These are phyloP conservation scores for Daldinia loculata DNA, from an alignment of 495 filamentous ascomycete species.

Conservation along the genomic window DNA sequence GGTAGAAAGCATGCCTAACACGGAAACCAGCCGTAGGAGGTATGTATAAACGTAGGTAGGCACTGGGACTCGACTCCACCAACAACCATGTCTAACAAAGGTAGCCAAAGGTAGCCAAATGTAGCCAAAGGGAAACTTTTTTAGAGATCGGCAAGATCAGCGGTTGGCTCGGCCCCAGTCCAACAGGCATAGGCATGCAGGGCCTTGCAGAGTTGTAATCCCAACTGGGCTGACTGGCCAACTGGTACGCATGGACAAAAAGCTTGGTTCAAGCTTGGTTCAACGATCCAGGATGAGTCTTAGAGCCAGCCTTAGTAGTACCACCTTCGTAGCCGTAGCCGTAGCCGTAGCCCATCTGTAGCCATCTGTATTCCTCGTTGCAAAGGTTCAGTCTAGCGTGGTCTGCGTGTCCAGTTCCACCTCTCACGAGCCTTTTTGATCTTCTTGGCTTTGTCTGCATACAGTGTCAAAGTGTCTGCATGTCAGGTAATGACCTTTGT, in stretches of 20 bases:
- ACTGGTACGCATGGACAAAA: conserved; percentile 28
- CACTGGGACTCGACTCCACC: conserved; percentile 16
- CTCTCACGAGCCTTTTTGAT: conserved; percentile 22
- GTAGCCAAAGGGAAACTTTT: conserved; percentile 7
- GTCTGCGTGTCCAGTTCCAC: conserved; percentile 10
- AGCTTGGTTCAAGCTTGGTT: conserved; percentile 31
- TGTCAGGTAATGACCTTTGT: conserved; percentile 12
- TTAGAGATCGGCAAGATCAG: conserved; percentile 37
- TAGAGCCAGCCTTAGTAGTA: conserved; percentile 14
- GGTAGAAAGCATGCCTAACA: conserved; percentile 31
- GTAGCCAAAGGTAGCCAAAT: neutral
- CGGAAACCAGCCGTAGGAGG: neutral
- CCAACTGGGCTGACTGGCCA: conserved; percentile 27
- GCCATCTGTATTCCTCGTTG: conserved; percentile 1
- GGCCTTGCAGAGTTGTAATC: conserved; percentile 30
- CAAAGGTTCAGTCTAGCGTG: conserved; percentile 7
- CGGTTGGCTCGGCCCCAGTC: conserved; percentile 26
- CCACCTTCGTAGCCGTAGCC: conserved; percentile 16
- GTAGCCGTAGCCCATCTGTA: conserved; percentile 19
- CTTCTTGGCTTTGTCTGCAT: neutral
- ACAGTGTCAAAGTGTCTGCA: neutral
- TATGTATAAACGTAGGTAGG: conserved; percentile 11
- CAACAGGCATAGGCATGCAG: conserved; percentile 27
- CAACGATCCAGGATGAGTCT: conserved; percentile 34
- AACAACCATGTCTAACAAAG: conserved; percentile 12